These are phyloP conservation scores for Oleoguttula mirabilis DNA, from an alignment of 495 filamentous ascomycete genomes.

Conservation along the genomic window DNA sequence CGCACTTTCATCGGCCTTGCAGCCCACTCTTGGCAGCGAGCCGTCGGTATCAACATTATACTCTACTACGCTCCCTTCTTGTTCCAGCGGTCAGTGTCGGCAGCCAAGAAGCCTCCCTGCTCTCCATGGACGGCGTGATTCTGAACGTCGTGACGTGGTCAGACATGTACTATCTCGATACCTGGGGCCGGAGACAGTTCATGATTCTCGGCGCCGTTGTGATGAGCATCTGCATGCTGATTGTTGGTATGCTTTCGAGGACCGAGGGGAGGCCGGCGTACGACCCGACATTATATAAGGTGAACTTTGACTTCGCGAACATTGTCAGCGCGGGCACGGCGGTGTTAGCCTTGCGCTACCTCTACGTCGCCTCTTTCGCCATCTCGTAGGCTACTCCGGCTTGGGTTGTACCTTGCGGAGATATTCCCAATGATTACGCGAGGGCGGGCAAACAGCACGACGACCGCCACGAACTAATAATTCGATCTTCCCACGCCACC, in stretches of 20 bases:
- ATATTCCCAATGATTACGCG: neutral
- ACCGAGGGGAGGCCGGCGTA: neutral
- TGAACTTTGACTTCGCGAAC: neutral
- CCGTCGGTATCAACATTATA: neutral
- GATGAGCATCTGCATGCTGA: neutral
- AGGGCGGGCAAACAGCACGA: neutral
- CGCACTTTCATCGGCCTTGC: neutral
- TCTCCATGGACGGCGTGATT: neutral
- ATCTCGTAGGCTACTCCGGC: neutral
- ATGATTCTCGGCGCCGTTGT: neutral
- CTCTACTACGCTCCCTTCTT: neutral
- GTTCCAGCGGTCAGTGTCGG: neutral
- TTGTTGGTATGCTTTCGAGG: neutral
- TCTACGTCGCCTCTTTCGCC: neutral
- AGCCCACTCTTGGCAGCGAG: neutral
- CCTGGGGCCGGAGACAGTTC: neutral
- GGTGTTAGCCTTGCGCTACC: neutral
- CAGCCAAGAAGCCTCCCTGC: neutral
- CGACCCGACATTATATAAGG: neutral
- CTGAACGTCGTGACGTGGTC: slow-evolving; percentile 1
- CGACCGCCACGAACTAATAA: slow-evolving; percentile 1
- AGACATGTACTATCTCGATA: slow-evolving; percentile 6
- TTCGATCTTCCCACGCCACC: too few species aligned
- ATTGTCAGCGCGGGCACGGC: neutral
- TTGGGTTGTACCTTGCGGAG: neutral